Evolutionary conservation across 148 eudicot genomes (phyloP), one percentile per base, ranked within the genome.

Genomic region (Nepenthes mirabilis): DNA sequence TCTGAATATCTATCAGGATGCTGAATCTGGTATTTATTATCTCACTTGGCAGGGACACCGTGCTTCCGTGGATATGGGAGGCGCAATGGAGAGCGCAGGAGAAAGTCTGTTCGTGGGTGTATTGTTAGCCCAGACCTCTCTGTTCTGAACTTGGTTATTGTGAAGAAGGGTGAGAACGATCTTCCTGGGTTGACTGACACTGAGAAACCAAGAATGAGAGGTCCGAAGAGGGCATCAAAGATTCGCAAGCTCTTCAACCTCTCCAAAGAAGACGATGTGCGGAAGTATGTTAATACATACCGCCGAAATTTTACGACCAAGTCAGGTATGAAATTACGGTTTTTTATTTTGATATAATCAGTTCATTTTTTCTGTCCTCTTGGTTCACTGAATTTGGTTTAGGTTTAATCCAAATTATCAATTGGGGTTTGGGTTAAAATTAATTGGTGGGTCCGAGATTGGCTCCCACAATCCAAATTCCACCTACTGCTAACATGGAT

Each of bases 151-250:
- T 43, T 88, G 83, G 91, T 85, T 53, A 88, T 88, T 59, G 91
- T 88, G 55, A 88, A 88, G 77, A 88, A 88, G 75, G 96, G 96
- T 69, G 96, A 88, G 43, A 81, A 77, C 68, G 96, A 88, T 52
- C 85, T 88, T 2, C 96, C 96, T 33, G 96, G 96, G 1, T 67
- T 88, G 10, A 88, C 91, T 43, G 96, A 88, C 65, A 66, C 71
- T 47, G 96, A 88, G 78, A 88, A 88, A 62, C 91, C 96, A 62
- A 85, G 96, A 73, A 88, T 88, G 96, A 88, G 96, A 68, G 96
- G 91, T 57, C 96, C 96, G 23, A 88, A 88, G 79, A 88, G 96
- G 73, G 91, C 96, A 48, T 88, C 96, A 11, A 88, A 85, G 82
- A 88, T 88, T 73, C 71, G 91, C 35, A 88, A 88, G 77, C 96